Conservation (phyloP, 371 early-diverging fungal genomes). For the Sporodiniella umbellata region DNA sequence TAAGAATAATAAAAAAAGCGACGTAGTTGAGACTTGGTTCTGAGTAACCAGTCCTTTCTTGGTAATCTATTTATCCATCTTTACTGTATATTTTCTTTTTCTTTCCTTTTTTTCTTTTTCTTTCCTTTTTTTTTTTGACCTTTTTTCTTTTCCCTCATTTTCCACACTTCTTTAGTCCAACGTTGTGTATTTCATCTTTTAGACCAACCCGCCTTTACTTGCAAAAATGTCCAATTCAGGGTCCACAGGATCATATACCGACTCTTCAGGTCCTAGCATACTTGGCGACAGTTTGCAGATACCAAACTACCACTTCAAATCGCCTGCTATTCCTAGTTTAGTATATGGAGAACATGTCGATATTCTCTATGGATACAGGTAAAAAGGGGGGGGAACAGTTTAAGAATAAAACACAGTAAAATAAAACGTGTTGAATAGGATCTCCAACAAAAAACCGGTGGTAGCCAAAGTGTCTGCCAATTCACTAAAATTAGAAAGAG, state of each 20-base stretch:
- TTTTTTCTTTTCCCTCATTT: not conserved
- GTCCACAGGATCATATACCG: constrained; percentile 33
- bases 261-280: constrained; percentile 12
- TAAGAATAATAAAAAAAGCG: no score
- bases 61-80: not conserved
- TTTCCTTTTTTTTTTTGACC: not conserved
- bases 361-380: constrained; percentile 34
- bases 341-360: constrained; percentile 39
- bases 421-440: no score
- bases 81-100: constrained; percentile 2
- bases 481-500: constrained; percentile 38
- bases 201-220: not conserved
- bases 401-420: no score
- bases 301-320: constrained; percentile 41
- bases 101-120: not conserved
- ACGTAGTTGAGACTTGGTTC: no score
- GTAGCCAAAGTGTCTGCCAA: constrained; percentile 38
- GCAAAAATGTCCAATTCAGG: constrained; percentile 32
- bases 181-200: not conserved
- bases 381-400: no score
- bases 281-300: constrained; percentile 30
- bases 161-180: not conserved
- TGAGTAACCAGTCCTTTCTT: no score
- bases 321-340: constrained; percentile 26
- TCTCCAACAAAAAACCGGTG: constrained; percentile 35